Percentiles rank a stretch among this genome's conserved stretches.
These are phyloP conservation scores for Fusarium sp. DNA, from an alignment of 2,329 filamentous ascomycete species.

Conservation along the genomic window DNA sequence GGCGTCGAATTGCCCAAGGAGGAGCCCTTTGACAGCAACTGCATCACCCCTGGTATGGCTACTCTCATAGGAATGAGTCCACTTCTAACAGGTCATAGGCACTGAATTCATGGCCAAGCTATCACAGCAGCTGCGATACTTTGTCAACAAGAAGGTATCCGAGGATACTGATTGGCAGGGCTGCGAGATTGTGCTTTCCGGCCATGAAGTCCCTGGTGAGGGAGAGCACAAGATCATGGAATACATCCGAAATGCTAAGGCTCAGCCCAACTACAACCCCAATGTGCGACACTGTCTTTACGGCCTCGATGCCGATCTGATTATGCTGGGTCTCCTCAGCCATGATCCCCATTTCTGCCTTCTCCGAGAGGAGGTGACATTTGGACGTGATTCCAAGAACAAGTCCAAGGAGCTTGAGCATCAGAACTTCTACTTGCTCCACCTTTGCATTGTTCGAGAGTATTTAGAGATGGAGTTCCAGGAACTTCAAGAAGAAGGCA, in stretches of 20 bases:
- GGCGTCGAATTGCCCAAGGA: slow-evolving; percentile 95
- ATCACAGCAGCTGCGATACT: slow-evolving; percentile 94
- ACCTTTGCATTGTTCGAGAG: slow-evolving; percentile 96
- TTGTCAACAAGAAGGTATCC: slow-evolving; percentile 98
- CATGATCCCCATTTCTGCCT: slow-evolving; percentile 99
- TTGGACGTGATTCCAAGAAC: slow-evolving; percentile 85
- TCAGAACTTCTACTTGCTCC: slow-evolving; percentile 98
- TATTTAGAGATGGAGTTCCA: slow-evolving; percentile 98
- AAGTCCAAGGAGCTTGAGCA: slow-evolving; percentile 98
- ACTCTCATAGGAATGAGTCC: no score
- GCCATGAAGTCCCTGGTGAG: slow-evolving; percentile 97
- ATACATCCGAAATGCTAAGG: slow-evolving; percentile 97
- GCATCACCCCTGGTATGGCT: slow-evolving; percentile 84
- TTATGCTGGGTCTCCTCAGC: slow-evolving; percentile 97
- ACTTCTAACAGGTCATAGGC: slow-evolving; percentile 49
- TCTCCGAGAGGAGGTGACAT: slow-evolving; percentile 96
- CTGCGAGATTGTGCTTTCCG: slow-evolving; percentile 94
- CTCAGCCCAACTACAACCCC: slow-evolving; percentile 89
- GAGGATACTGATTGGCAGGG: slow-evolving; percentile 98
- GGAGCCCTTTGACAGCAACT: slow-evolving; percentile 97
- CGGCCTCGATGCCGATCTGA: slow-evolving; percentile 95
- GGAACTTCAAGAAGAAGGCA: slow-evolving; percentile 80
- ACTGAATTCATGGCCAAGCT: slow-evolving; percentile 99
- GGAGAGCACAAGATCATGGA: slow-evolving; percentile 99
- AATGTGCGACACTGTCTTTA: slow-evolving; percentile 98